Base-by-base conservation (phyloP, 1,284 basidiomycete genomes). In the Fistulinella staudtii region DNA sequence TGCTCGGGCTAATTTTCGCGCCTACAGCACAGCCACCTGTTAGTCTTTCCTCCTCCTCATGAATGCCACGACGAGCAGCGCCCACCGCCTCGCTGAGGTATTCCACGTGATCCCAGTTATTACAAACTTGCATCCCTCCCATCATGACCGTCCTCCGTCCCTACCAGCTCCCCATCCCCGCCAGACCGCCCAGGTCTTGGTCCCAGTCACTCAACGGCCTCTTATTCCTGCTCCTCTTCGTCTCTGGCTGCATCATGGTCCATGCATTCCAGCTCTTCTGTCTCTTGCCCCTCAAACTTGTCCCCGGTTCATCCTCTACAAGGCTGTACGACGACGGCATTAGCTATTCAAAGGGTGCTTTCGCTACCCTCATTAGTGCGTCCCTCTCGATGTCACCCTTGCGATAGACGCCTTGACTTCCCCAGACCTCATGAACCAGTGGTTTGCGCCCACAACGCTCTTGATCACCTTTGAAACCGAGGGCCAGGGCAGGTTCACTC, bases 271-370 rank as follows among this genome's bases (percentile, higher is more conserved):
- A 94, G 65, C 71, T 89, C 58, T 55, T 79, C 17, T 71, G 89
- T 55, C 64, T 91, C 28, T 65, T 85, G 17, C 83, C 85, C 2
- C 66, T 91, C 36, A 72, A 73, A 41, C 56, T 83, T 21, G 57
- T 87, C 25, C 75, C 79, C 49, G 52, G 64, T 48, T 46, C 49
- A 36, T 71, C 63, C 66, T 65, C 77, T 17, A 66, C 63, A 49
- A 68, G 63, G 20, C 58, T 80, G 34, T 92, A 89, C 59, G 74
- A 83, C 34, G 67, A 76, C 41, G 82, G 81, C 1, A 80, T 93
- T 37, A 75, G 81, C 18, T 85, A 85, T 61, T 89, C 87, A 40
- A 93, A 94, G 66, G 88, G 87, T 25, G 76, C 83, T 13, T 93
- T 93, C 65, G 88, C 82, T 8, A 71, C 74, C 51, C 70, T 93